Evolutionary conservation across 2,329 filamentous ascomycete species (phyloP).

Genomic region (Pseudocercospora vitis): DNA sequence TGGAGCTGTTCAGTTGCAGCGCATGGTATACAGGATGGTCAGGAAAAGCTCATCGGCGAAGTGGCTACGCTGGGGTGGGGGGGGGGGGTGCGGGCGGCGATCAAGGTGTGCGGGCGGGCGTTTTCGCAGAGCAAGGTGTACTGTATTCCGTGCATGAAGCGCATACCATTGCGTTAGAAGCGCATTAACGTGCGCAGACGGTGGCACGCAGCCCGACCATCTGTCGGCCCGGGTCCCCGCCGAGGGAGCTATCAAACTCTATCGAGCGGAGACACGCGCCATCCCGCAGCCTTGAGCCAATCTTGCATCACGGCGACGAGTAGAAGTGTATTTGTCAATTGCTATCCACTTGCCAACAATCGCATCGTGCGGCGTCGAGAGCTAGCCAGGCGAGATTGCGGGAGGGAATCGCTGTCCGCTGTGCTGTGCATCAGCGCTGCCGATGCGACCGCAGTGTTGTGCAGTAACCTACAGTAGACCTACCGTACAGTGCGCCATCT

Average conservation of each 20-base stretch:
- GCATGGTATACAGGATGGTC: too few species aligned
- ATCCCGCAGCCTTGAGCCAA: slow-evolving; percentile 11
- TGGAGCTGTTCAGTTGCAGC: too few species aligned
- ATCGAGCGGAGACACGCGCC: slow-evolving; percentile 6
- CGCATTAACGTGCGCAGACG: background rate
- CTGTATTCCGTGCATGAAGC: too few species aligned
- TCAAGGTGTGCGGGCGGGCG: too few species aligned
- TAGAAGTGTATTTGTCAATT: slow-evolving; percentile 18
- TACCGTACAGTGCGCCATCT: background rate
- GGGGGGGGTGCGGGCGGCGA: background rate
- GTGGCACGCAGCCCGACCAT: background rate
- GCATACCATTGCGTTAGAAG: background rate
- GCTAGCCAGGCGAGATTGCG: background rate
- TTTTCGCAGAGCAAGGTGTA: too few species aligned
- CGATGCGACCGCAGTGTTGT: slow-evolving; percentile 15
- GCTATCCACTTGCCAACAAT: slow-evolving; percentile 1
- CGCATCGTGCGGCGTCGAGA: background rate
- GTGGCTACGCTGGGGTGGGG: too few species aligned
- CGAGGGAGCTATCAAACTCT: background rate
- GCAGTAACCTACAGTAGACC: slow-evolving; percentile 11
- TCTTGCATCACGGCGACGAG: slow-evolving; percentile 5
- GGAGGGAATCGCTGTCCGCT: background rate
- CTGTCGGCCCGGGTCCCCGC: background rate
- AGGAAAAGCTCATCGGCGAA: too few species aligned
- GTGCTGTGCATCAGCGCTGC: slow-evolving; percentile 1